Conservation (phyloP, 768 basidiomycete genomes). For the Exsudoporus frostii region DNA sequence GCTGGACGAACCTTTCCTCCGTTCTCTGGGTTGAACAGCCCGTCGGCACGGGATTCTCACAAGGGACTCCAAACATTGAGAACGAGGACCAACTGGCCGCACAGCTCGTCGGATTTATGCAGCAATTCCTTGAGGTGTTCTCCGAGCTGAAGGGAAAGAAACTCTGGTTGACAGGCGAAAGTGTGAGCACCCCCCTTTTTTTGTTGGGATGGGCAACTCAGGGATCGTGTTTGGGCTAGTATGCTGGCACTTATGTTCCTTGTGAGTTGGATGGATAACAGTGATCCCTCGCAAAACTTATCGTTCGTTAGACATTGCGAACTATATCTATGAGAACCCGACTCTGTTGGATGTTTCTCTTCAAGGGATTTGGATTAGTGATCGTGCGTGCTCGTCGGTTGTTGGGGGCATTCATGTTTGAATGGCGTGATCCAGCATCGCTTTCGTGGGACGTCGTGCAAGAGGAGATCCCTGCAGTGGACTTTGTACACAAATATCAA, state of each 20-base stretch:
- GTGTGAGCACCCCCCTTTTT: conserved; percentile 45
- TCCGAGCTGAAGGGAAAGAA: conserved; percentile 70
- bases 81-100: conserved; percentile 57
- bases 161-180: conserved; percentile 69
- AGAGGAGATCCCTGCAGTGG: conserved; percentile 65
- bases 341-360: conserved; percentile 50
- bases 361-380: conserved; percentile 69
- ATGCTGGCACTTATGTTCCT: conserved; percentile 69
- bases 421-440: conserved; percentile 36
- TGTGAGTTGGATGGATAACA: conserved; percentile 34
- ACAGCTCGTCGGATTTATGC: conserved; percentile 55
- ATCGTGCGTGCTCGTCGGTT: conserved; percentile 47
- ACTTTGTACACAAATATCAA: conserved; percentile 71
- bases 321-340: conserved; percentile 66
- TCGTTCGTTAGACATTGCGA: conserved; percentile 58
- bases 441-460: conserved; percentile 65
- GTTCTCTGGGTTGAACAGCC: conserved; percentile 77
- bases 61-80: conserved; percentile 60
- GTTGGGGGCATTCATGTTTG: neutral
- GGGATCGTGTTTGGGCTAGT: conserved; percentile 36
- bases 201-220: neutral
- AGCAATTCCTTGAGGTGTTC: conserved; percentile 76
- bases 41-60: conserved; percentile 75
- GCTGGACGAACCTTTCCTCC: conserved; percentile 80
- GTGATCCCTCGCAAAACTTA: neutral